Conservation (phyloP, 78 protist species). For the Salpingoeca rosetta region DNA sequence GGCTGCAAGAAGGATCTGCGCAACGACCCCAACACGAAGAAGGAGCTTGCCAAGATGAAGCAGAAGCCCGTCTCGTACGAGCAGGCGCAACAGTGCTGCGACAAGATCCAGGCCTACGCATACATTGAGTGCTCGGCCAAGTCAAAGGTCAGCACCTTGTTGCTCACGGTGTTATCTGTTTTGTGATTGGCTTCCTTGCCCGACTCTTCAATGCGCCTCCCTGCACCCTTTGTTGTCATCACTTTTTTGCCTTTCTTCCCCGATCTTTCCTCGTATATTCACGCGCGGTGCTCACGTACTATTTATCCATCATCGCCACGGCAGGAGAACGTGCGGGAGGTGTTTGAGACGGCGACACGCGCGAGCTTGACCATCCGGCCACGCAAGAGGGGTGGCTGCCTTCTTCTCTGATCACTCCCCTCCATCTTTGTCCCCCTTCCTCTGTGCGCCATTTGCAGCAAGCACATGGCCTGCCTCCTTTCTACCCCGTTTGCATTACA, state of each 20-base stretch:
- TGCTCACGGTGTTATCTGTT: no score
- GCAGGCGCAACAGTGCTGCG: not conserved
- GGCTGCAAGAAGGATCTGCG: slow-evolving; percentile 62
- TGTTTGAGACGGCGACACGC: slow-evolving; percentile 33
- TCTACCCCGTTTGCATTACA: no score
- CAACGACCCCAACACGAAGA: slow-evolving; percentile 12
- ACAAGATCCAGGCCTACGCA: slow-evolving; percentile 1
- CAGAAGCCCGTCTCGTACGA: slow-evolving; percentile 17
- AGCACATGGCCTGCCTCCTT: no score
- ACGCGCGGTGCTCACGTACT: not conserved
- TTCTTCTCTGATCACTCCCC: slow-evolving; percentile 5
- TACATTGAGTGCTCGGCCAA: slow-evolving; percentile 35
- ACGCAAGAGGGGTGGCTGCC: slow-evolving; percentile 9
- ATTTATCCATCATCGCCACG: not conserved
- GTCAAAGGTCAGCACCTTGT: not conserved
- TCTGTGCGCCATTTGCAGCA: no score
- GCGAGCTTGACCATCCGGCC: slow-evolving; percentile 6
- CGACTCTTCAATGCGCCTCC: not conserved
- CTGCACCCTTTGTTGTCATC: not conserved
- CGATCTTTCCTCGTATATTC: not conserved
- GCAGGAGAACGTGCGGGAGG: slow-evolving; percentile 20
- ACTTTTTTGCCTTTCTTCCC: not conserved
- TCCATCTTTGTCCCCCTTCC: no score
- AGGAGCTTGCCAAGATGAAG: slow-evolving; percentile 17
- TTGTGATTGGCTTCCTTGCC: not conserved